A percentile compares a stretch with the other conserved stretches of the same genome.
Conservation (phyloP, 768 basidiomycete species). For the Lentinula guzmanii region DNA sequence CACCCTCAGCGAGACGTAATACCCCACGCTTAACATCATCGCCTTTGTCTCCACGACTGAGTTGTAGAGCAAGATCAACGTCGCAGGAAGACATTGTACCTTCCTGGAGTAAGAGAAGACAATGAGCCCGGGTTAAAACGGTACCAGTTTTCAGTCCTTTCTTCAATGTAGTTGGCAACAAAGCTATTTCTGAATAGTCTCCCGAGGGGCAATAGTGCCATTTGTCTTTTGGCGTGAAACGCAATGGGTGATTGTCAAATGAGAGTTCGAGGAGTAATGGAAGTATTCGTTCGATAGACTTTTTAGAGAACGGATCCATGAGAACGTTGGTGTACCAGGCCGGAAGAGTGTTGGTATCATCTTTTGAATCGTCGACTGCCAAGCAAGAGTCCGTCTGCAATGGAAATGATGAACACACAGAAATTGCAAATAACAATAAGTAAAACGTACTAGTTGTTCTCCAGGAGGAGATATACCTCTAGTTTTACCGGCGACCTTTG, state of each 20-base stretch:
- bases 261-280: conserved; percentile 64
- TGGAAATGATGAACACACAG: neutral
- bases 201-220: conserved; percentile 57
- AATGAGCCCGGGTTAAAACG: conserved; percentile 42
- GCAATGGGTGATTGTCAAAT: conserved; percentile 57
- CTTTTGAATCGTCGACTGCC: neutral
- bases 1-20: conserved; percentile 31
- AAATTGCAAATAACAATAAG: neutral
- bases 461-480: conserved; percentile 44
- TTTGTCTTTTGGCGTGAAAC: conserved; percentile 43
- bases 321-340: conserved; percentile 53
- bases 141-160: conserved; percentile 33
- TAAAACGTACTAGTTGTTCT: conserved; percentile 10
- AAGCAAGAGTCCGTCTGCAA: neutral
- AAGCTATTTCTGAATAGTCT: conserved; percentile 22
- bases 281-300: conserved; percentile 44
- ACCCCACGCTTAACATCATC: conserved; percentile 28
- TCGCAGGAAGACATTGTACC: conserved; percentile 37
- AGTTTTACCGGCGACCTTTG: conserved; percentile 69
- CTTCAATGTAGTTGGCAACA: conserved; percentile 34
- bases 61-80: conserved; percentile 33
- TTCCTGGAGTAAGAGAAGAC: conserved; percentile 34
- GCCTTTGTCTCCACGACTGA: conserved; percentile 39
- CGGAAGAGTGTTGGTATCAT: conserved; percentile 24
- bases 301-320: conserved; percentile 32